Evolutionary conservation across 2,329 filamentous ascomycete genomes (phyloP), one percentile per base, ranked within the genome.

Genomic region (Metarhizium anisopliae): DNA sequence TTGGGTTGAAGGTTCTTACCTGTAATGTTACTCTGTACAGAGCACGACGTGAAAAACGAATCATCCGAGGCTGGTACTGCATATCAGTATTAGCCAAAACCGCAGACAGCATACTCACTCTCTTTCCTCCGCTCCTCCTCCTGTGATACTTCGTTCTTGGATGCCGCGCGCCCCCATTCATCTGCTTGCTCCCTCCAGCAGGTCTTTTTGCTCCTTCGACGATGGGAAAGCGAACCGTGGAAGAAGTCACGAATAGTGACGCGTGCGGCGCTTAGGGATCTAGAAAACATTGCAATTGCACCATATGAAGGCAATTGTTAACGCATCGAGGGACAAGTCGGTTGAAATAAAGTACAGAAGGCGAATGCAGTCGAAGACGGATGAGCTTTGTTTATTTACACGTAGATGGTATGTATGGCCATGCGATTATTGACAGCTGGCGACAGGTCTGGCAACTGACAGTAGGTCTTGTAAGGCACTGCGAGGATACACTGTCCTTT

Each of bases 191-290:
- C 52, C 2, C 25, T 14, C 53, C 53, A 52, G 14, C 52, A 50
- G 8, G 35, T 1, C 11, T 29, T 25, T 30, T 52, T 50, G 29
- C 30, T 42, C 2, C 56, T 49, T 35, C 42, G 51, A 25, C 25
- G 25, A 14, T 50, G 2, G 32, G 51, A 42, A n/a, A 49, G 25
- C 7, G 52, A 47, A 18, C 50, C 45, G 30, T 47, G 50, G 20
- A 57, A 53, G 11, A 57, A 18, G 38, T 55, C 53, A n/a, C 56
- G 43, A 30, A 57, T 30, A 6, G 36, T 50, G 14, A 49, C 29
- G 29, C 53, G 56, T 16, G 56, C 56, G n/a, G 52, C 50, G 38
- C 14, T 45, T 29, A 55, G 40, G 6, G 56, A 55, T 55, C 40
- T 47, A 18, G 53, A 53, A 29, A 57, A 20, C 56, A 57, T 57